Conservation (phyloP, 768 basidiomycete genomes). For the Hygrocybe punicea region DNA sequence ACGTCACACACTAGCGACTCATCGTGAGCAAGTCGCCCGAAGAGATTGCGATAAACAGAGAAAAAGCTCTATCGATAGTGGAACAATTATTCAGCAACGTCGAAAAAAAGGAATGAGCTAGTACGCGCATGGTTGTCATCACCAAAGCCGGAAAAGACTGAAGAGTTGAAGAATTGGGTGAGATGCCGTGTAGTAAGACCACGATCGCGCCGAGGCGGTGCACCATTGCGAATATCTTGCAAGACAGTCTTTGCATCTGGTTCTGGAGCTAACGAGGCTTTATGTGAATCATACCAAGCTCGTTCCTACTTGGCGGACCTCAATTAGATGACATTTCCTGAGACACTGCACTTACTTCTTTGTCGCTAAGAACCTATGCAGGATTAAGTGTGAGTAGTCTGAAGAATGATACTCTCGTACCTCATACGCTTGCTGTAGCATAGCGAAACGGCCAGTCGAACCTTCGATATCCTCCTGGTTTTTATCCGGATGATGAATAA, state of each 20-base stretch:
- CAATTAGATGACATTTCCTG: background rate
- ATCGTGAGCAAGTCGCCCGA: slow-evolving; percentile 76
- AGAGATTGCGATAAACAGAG: slow-evolving; percentile 83
- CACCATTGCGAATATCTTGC: slow-evolving; percentile 78
- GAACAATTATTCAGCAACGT: slow-evolving; percentile 3
- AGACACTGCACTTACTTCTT: slow-evolving; percentile 61
- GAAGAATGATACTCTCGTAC: slow-evolving; percentile 39
- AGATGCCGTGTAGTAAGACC: slow-evolving; percentile 81
- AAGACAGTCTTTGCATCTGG: slow-evolving; percentile 83
- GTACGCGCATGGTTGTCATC: slow-evolving; percentile 56
- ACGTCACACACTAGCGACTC: slow-evolving; percentile 52
- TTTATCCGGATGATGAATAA: slow-evolving; percentile 86
- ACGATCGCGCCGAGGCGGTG: slow-evolving; percentile 55
- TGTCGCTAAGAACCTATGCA: slow-evolving; percentile 81
- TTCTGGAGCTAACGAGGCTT: slow-evolving; percentile 72
- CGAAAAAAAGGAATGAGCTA: background rate
- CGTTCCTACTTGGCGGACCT: slow-evolving; percentile 70
- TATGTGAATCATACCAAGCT: slow-evolving; percentile 97
- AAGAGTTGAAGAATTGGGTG: slow-evolving; percentile 76
- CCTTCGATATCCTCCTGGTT: slow-evolving; percentile 79
- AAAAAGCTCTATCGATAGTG: slow-evolving; percentile 71
- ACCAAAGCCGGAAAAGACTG: slow-evolving; percentile 62
- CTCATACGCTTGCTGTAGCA: slow-evolving; percentile 94
- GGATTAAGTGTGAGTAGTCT: slow-evolving; percentile 1
- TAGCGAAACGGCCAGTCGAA: slow-evolving; percentile 82